A percentile compares a stretch with the other conserved stretches of the same genome.
Evolutionary conservation across 805 yeast genomes (phyloP).

Genomic region (Cyberlindnera petersonii): DNA sequence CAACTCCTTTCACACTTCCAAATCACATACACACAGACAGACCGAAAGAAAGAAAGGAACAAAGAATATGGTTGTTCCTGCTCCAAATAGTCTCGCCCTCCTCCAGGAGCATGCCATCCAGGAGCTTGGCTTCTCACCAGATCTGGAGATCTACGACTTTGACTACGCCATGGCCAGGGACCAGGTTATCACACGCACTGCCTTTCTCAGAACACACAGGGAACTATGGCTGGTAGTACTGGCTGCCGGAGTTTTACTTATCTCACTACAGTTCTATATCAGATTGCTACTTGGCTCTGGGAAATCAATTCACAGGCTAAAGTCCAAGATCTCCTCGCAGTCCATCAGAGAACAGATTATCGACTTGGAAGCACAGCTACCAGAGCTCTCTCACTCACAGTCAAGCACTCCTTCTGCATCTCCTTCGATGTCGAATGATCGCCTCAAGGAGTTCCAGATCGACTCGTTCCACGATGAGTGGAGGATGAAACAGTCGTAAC

Average conservation of each 20-base stretch:
- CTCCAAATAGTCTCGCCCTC: slow-evolving; percentile 22
- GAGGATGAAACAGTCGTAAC: neutral
- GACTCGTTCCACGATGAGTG: neutral
- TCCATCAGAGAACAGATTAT: slow-evolving; percentile 2
- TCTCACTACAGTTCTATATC: too few relatives aligned
- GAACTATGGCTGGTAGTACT: neutral
- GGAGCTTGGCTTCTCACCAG: slow-evolving; percentile 20
- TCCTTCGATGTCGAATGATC: neutral
- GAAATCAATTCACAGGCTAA: too few relatives aligned
- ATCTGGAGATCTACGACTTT: slow-evolving; percentile 16
- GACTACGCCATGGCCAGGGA: slow-evolving; percentile 16
- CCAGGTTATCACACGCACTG: slow-evolving; percentile 1
- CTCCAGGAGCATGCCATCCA: slow-evolving; percentile 29
- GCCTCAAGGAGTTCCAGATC: neutral
- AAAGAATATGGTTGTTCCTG: slow-evolving; percentile 25
- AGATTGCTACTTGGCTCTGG: too few relatives aligned
- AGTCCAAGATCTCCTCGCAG: neutral
- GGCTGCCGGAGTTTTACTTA: too few relatives aligned
- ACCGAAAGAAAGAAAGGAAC: neutral
- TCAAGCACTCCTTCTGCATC: slow-evolving; percentile 8
- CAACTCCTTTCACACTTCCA: neutral
- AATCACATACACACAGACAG: neutral
- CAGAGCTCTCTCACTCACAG: slow-evolving; percentile 9
- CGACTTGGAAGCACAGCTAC: slow-evolving; percentile 7
- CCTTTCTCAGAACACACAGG: neutral